Percentiles rank a stretch among this genome's conserved stretches.
These are phyloP conservation scores for Lotus japonicus DNA, from an alignment of 306 rosid genomes.

Conservation along the genomic window DNA sequence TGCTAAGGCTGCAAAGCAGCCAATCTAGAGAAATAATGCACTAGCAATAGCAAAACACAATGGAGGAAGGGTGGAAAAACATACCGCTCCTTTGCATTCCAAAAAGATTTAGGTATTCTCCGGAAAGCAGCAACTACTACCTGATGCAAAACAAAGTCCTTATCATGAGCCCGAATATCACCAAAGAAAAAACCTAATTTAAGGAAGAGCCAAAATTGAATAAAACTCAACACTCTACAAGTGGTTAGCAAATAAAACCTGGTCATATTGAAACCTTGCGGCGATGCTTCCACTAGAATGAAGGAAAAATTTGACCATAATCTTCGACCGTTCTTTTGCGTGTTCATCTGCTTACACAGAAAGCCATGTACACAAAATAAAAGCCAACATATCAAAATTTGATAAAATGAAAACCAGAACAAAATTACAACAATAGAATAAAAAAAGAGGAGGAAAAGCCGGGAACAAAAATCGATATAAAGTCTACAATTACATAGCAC, in stretches of 20 bases:
- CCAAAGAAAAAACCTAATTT: slow-evolving; percentile 3
- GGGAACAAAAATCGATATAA: neutral
- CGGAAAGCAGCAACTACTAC: slow-evolving; percentile 54
- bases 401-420: neutral
- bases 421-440: neutral
- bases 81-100: slow-evolving; percentile 82
- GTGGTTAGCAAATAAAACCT: slow-evolving; percentile 38
- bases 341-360: slow-evolving; percentile 35
- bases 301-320: slow-evolving; percentile 61
- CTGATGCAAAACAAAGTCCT: slow-evolving; percentile 33
- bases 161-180: slow-evolving; percentile 5
- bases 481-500: neutral
- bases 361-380: slow-evolving; percentile 8
- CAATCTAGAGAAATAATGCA: neutral
- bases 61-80: neutral
- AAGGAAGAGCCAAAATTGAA: neutral
- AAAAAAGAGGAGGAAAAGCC: neutral
- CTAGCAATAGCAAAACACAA: neutral
- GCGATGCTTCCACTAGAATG: slow-evolving; percentile 74
- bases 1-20: neutral
- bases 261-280: slow-evolving; percentile 65
- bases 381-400: neutral
- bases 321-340: slow-evolving; percentile 41
- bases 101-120: slow-evolving; percentile 60
- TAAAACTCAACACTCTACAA: neutral